A percentile compares a stretch with the other conserved stretches of the same genome.
Conservation (phyloP, 2,329 filamentous ascomycete genomes). For the Chrysoporthe austroafricana region DNA sequence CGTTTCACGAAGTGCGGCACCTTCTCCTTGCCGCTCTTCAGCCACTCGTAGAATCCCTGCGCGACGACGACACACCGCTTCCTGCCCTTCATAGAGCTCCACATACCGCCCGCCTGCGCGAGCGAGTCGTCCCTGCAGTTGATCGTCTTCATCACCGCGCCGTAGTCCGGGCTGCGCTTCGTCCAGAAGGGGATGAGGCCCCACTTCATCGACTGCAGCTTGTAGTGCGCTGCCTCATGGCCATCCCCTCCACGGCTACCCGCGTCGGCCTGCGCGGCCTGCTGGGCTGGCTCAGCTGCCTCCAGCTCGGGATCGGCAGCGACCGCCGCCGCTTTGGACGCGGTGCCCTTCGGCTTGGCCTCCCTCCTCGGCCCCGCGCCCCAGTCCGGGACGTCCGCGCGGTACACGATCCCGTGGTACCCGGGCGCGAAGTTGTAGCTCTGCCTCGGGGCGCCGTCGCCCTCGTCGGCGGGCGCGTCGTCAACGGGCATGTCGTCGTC, state of each 20-base stretch:
- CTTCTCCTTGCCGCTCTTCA: constrained; percentile 82
- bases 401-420: constrained; percentile 82
- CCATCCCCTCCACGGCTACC: background rate
- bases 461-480: constrained; percentile 73
- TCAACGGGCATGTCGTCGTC: constrained; percentile 74
- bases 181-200: constrained; percentile 94
- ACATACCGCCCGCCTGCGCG: constrained; percentile 77
- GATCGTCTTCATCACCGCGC: constrained; percentile 82
- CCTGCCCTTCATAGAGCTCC: constrained; percentile 85
- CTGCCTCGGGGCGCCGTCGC: constrained; percentile 63
- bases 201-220: constrained; percentile 94
- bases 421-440: constrained; percentile 94
- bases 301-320: constrained; percentile 23
- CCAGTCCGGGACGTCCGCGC: constrained; percentile 69
- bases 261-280: background rate
- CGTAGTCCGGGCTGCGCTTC: constrained; percentile 78
- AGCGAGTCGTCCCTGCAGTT: constrained; percentile 94
- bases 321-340: constrained; percentile 27
- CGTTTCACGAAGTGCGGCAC: constrained; percentile 83
- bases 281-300: background rate
- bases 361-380: constrained; percentile 51
- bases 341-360: constrained; percentile 32
- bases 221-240: constrained; percentile 61
- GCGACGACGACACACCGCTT: constrained; percentile 88
- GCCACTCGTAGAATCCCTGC: constrained; percentile 96